Percentiles rank a stretch among this genome's conserved stretches.
These are phyloP conservation scores for Thermothelomyces thermophilus DNA, from an alignment of 2,329 filamentous ascomycete species.

Conservation along the genomic window DNA sequence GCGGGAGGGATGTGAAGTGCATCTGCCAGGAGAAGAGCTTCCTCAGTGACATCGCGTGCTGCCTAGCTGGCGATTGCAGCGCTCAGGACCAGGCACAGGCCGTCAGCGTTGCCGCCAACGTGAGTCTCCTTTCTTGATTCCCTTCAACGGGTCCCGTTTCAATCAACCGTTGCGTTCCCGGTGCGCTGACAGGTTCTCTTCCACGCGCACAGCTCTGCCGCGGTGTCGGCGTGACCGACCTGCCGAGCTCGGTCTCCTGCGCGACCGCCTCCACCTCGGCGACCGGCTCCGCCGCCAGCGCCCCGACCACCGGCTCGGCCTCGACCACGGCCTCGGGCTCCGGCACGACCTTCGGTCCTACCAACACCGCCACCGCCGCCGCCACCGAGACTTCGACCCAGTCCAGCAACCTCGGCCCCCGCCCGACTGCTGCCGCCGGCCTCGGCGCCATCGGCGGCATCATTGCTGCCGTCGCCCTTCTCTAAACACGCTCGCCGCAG, in stretches of 20 bases:
- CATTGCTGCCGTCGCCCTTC: conserved; percentile 24
- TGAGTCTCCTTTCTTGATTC: conserved; percentile 14
- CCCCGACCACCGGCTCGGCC: conserved; percentile 2
- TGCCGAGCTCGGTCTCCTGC: conserved; percentile 31
- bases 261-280: conserved; percentile 1
- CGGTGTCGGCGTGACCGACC: conserved; percentile 28
- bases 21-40: conserved; percentile 38
- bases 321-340: conserved; percentile 5
- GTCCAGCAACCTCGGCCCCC: conserved; percentile 21
- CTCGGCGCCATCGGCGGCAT: conserved; percentile 26
- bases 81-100: conserved; percentile 27
- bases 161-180: no score
- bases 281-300: conserved; percentile 6
- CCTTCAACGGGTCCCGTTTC: not conserved
- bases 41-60: conserved; percentile 36
- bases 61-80: conserved; percentile 29
- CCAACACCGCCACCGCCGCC: conserved; percentile 4
- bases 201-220: conserved; percentile 24
- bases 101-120: conserved; percentile 28
- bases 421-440: conserved; percentile 23
- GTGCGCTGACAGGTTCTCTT: not conserved
- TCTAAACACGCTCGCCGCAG: conserved; percentile 13
- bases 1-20: conserved; percentile 32
- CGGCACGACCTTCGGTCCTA: conserved; percentile 3
- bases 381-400: not conserved